A percentile compares a stretch with the other conserved stretches of the same genome.
Conservation (phyloP, 73 alveolate genomes). For the Blepharisma japonicum region DNA sequence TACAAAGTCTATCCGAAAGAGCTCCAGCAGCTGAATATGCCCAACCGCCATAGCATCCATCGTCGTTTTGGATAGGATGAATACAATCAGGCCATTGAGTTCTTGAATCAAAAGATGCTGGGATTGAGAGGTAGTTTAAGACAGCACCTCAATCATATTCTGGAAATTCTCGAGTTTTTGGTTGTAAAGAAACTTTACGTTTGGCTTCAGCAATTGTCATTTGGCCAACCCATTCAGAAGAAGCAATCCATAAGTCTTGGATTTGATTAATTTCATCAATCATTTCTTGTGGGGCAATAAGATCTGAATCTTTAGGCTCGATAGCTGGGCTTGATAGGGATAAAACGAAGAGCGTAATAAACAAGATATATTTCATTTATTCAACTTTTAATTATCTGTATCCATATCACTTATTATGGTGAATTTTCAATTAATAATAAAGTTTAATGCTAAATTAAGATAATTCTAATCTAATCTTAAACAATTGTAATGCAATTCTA, state of each 20-base stretch:
- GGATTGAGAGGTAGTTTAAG: not conserved
- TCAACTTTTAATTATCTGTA: too few species aligned
- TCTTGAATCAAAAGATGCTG: slow-evolving; percentile 48
- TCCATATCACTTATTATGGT: too few species aligned
- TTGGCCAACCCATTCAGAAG: not conserved
- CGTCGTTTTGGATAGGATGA: slow-evolving; percentile 61
- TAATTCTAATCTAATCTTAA: too few species aligned
- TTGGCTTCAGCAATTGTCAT: slow-evolving; percentile 9
- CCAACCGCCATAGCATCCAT: slow-evolving; percentile 92
- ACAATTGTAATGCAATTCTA: too few species aligned
- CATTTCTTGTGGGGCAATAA: slow-evolving; percentile 1
- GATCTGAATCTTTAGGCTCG: too few species aligned
- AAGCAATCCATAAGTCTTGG: slow-evolving; percentile 14
- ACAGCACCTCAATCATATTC: too few species aligned
- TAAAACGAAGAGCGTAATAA: too few species aligned
- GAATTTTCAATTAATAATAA: too few species aligned
- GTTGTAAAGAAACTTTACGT: not conserved
- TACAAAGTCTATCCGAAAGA: slow-evolving; percentile 90
- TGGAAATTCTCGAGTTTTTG: too few species aligned
- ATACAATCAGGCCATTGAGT: slow-evolving; percentile 46
- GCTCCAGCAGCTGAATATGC: slow-evolving; percentile 94
- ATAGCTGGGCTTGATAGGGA: too few species aligned
- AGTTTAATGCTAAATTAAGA: too few species aligned
- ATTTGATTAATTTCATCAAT: not conserved
- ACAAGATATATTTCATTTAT: too few species aligned